Evolutionary conservation across 768 basidiomycete species (phyloP).

Genomic region (Thelephora ganbajun): DNA sequence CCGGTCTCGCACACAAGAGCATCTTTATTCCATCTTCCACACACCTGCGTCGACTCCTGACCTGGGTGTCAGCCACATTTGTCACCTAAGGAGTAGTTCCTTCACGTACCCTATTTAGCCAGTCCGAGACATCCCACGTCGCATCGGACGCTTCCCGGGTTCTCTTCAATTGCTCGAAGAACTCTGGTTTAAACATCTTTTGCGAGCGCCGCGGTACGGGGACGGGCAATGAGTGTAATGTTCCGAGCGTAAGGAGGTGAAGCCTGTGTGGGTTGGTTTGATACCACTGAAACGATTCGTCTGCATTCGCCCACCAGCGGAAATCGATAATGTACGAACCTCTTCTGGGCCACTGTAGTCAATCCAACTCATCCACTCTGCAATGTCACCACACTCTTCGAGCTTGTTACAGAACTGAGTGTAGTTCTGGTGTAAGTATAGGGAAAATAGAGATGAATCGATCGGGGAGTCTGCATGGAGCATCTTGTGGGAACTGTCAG

Average conservation of each 20-base stretch:
- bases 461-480: conserved; percentile 80
- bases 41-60: conserved; percentile 1
- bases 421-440: conserved; percentile 94
- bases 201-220: conserved; percentile 73
- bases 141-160: conserved; percentile 49
- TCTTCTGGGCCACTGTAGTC: conserved; percentile 56
- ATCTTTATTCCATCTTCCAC: conserved; percentile 34
- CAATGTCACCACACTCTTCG: conserved; percentile 56
- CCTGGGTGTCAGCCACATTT: not conserved
- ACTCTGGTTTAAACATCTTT: conserved; percentile 77
- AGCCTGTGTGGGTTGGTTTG: conserved; percentile 76
- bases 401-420: conserved; percentile 68
- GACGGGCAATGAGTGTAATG: conserved; percentile 74
- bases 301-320: not conserved
- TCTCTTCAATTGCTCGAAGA: conserved; percentile 51
- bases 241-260: conserved; percentile 67
- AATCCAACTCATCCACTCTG: conserved; percentile 66
- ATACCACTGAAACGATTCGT: conserved; percentile 33
- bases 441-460: conserved; percentile 75
- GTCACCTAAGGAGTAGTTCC: not conserved
- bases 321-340: conserved; percentile 23
- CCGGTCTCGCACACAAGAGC: conserved; percentile 47
- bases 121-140: conserved; percentile 39
- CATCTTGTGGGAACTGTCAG: conserved; percentile 23
- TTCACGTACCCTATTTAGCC: conserved; percentile 30